Percentiles rank a stretch among this genome's conserved stretches.
phyloP scores from a whole-genome alignment of 1,139 yeast species.

The Scheffersomyces quercinus region DNA sequence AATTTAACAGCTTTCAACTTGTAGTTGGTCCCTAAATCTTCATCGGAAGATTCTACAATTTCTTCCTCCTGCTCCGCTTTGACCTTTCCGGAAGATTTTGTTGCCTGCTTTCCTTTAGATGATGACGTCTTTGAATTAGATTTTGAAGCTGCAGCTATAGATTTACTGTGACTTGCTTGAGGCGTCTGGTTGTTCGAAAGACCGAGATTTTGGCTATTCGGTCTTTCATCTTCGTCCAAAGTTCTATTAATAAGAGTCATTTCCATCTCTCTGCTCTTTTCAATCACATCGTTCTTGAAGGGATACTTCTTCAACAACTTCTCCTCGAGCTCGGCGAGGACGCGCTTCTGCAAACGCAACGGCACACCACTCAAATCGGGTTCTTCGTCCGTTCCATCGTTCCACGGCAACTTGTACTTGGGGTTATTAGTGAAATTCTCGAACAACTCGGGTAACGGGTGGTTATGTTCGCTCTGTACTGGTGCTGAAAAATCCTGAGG shows the following conservation, averaged over 20 bases:
- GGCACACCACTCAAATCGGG: conserved; percentile 36
- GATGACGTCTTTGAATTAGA: conserved; percentile 1
- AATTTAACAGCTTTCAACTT: conserved; percentile 46
- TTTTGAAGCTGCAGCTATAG: background rate
- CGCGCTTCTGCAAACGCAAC: conserved; percentile 44
- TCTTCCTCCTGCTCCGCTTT: conserved; percentile 6
- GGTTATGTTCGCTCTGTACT: conserved; percentile 6
- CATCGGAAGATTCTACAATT: conserved; percentile 12
- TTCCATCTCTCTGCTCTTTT: conserved; percentile 26
- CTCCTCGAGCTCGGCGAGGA: conserved; percentile 40
- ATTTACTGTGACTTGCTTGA: background rate
- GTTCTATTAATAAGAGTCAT: conserved; percentile 16
- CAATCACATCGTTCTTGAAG: conserved; percentile 32
- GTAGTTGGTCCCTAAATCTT: conserved; percentile 20
- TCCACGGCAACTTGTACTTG: conserved; percentile 35
- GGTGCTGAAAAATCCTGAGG: conserved; percentile 46
- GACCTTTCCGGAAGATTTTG: background rate
- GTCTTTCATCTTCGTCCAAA: conserved; percentile 6
- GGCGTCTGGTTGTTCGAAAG: background rate
- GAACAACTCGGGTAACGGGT: conserved; percentile 34
- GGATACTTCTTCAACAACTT: conserved; percentile 37
- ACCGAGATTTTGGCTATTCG: background rate
- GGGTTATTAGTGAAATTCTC: conserved; percentile 34
- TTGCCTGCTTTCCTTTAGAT: background rate
- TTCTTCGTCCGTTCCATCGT: conserved; percentile 25